phyloP scores from a whole-genome alignment of 257 asterid genomes.

The Paulownia fortunei region DNA sequence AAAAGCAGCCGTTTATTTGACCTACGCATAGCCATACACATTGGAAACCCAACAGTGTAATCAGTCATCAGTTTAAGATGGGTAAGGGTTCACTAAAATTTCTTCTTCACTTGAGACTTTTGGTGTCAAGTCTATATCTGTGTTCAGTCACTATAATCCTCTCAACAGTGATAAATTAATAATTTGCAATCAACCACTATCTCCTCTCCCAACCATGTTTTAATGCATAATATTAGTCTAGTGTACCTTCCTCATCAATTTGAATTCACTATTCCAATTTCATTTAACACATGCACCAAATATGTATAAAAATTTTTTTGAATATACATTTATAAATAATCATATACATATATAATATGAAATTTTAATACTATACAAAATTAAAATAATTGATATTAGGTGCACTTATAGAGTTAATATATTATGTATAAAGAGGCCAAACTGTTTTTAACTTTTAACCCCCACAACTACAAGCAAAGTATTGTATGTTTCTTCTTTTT shows the following conservation, averaged over 20 bases:
- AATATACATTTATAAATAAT: too few relatives aligned
- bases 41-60: neutral
- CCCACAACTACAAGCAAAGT: neutral
- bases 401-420: neutral
- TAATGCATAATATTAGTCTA: neutral
- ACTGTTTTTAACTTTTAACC: neutral
- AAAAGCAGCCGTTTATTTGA: slow-evolving; percentile 18
- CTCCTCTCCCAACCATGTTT: neutral
- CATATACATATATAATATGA: too few relatives aligned
- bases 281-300: too few relatives aligned
- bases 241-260: neutral
- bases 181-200: neutral
- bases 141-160: neutral
- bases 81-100: neutral
- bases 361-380: too few relatives aligned
- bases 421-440: neutral
- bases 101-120: neutral
- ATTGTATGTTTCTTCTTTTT: neutral
- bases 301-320: too few relatives aligned
- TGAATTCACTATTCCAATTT: too few relatives aligned
- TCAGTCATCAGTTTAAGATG: neutral
- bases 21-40: neutral
- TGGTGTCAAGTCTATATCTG: neutral
- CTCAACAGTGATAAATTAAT: neutral
- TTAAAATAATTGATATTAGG: too few relatives aligned